A percentile compares a stretch with the other conserved stretches of the same genome.
phyloP scores from a whole-genome alignment of 202 grass and related monocot genomes.

The Zizania palustris region DNA sequence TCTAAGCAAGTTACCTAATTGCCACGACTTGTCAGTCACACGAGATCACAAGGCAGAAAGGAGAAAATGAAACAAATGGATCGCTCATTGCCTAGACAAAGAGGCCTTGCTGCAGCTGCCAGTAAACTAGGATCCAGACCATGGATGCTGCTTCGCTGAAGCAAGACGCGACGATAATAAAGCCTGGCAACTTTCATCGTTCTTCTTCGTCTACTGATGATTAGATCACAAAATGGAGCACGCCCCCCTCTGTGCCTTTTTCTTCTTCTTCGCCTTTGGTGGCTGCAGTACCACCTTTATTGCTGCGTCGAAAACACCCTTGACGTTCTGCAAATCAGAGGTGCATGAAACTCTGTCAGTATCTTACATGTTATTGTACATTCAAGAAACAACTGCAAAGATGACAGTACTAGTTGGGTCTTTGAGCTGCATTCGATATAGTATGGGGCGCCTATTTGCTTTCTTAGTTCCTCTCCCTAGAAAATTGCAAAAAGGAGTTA shows the following conservation, averaged over 20 bases:
- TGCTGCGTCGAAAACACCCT: slow-evolving; percentile 87
- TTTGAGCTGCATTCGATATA: slow-evolving; percentile 99
- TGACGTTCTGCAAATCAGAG: slow-evolving; percentile 76
- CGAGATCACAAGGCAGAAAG: slow-evolving; percentile 66
- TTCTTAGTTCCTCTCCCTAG: slow-evolving; percentile 88
- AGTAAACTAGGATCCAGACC: slow-evolving; percentile 43
- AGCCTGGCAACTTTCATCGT: slow-evolving; percentile 59
- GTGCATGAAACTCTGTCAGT: slow-evolving; percentile 7
- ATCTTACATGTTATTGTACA: background rate
- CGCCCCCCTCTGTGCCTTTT: slow-evolving; percentile 73
- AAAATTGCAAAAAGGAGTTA: background rate
- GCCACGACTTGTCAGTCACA: slow-evolving; percentile 69
- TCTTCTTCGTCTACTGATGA: slow-evolving; percentile 64
- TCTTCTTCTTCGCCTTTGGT: slow-evolving; percentile 96
- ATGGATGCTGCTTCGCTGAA: slow-evolving; percentile 53
- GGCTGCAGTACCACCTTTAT: slow-evolving; percentile 95
- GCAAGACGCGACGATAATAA: slow-evolving; percentile 54
- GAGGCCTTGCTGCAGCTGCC: slow-evolving; percentile 68
- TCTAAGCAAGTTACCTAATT: slow-evolving; percentile 73
- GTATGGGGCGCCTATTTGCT: slow-evolving; percentile 81
- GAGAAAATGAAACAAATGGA: slow-evolving; percentile 61
- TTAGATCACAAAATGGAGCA: slow-evolving; percentile 95
- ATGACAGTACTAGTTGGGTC: slow-evolving; percentile 83
- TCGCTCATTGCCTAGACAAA: slow-evolving; percentile 62
- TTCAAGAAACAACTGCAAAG: slow-evolving; percentile 8